Evolutionary conservation across 805 yeast genomes (phyloP).

Genomic region (Kockiozyma suomiensis): DNA sequence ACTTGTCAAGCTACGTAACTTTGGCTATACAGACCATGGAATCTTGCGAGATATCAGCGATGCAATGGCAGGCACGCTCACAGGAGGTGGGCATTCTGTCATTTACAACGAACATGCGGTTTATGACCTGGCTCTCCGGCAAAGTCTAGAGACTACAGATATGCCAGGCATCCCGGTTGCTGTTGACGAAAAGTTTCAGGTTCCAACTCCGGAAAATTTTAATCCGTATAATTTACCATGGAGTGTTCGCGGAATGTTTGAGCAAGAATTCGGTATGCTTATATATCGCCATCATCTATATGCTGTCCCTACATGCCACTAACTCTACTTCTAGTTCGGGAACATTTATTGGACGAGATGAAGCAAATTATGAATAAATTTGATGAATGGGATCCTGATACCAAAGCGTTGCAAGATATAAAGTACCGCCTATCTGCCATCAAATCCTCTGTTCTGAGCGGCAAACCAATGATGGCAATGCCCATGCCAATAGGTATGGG

Average conservation of each 20-base stretch:
- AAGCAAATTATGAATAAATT: constrained; percentile 66
- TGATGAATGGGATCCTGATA: constrained; percentile 84
- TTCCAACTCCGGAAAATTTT: constrained; percentile 58
- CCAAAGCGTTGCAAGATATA: constrained; percentile 78
- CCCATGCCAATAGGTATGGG: background rate
- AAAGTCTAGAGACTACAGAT: constrained; percentile 73
- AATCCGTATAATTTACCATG: constrained; percentile 91
- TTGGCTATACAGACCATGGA: constrained; percentile 83
- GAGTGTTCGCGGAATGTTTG: constrained; percentile 83
- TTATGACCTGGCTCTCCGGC: constrained; percentile 74
- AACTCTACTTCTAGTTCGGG: constrained; percentile 40
- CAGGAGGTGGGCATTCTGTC: constrained; percentile 94
- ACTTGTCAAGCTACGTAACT: constrained; percentile 71
- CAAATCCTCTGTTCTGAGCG: constrained; percentile 9
- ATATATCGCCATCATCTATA: constrained; percentile 44
- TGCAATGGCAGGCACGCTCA: constrained; percentile 82
- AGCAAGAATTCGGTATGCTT: constrained; percentile 50
- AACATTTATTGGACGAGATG: constrained; percentile 52
- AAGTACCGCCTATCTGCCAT: constrained; percentile 63
- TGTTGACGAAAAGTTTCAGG: constrained; percentile 49
- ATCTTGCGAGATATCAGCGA: constrained; percentile 80
- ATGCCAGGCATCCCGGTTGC: constrained; percentile 43
- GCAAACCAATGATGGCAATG: background rate
- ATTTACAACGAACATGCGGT: constrained; percentile 85
- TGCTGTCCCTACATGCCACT: background rate